Evolutionary conservation across 768 basidiomycete species (phyloP), one percentile per base, ranked within the genome.

Genomic region (Boletus subcaerulescens): DNA sequence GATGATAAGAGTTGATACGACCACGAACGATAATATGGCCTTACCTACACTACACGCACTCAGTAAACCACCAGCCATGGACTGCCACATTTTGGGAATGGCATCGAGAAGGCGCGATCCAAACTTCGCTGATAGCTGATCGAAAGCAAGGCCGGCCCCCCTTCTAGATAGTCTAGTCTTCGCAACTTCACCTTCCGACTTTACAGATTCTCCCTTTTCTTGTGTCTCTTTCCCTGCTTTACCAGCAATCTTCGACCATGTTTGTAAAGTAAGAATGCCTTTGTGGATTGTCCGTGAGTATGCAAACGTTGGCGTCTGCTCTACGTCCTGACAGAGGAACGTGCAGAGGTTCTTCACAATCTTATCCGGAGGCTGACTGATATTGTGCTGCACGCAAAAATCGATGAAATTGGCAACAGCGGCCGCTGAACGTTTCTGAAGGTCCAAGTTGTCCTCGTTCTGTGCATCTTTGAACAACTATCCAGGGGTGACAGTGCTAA

Each of bases 291-390:
- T 83, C 48, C 84, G 81, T 9, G 77, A 75, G 63, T 80, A 81
- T 1, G 86, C 80, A 67, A 98, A 98, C 2, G 96, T 87, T 4
- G 97, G 97, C 0, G 94, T 97, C 50, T 89, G 82, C 40, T 88
- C 85, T 9, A 82, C 79, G 68, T 99, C 97, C 64, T 93, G 91
- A 66, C 96, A 98, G 6, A 98, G 76, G 73, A 98, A 98, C 0
- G 92, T 94, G 75, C 93, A 96, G 9, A 98, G 82, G 67, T 99
- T 99, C 75, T 93, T 93, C 59, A 98, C 85, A 53, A 99, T 92
- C 77, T 99, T 99, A 63, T 94, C 92, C 1, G 90, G 89, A 4
- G 96, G 94, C 65, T 94, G 92, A 32, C 79, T 70, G 46, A 93
- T 83, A 43, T 84, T 80, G 67, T 82, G 84, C 64, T 76, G 75